phyloP scores from a whole-genome alignment of 192 early-diverging fungal species.

The Umbelopsis sp. region DNA sequence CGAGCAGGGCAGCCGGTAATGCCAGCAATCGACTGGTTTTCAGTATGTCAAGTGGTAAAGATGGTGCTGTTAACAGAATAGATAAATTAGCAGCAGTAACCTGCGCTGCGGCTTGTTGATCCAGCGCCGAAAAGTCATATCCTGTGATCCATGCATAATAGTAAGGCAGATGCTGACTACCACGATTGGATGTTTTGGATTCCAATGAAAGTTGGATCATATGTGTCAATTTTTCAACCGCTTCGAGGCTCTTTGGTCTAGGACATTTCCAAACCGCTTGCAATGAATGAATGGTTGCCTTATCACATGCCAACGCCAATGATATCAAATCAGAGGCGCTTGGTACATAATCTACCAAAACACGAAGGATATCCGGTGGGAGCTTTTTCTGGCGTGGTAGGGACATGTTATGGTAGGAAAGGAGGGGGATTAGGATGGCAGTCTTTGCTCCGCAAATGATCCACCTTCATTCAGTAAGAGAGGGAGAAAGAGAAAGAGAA shows the following conservation, averaged over 20 bases:
- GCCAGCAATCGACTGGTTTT: not conserved
- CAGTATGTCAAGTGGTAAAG: not conserved
- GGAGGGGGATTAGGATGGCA: not conserved
- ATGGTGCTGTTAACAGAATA: not conserved
- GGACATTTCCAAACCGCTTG: conserved; percentile 8
- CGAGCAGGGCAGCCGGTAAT: not conserved
- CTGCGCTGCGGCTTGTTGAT: not conserved
- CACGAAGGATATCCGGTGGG: not conserved
- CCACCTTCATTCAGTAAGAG: not conserved
- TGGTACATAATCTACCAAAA: not conserved
- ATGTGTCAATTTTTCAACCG: not conserved
- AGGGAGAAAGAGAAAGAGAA: conserved; percentile 1
- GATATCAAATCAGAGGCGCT: not conserved
- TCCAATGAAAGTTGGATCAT: not conserved
- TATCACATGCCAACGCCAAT: not conserved
- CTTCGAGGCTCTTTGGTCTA: not conserved
- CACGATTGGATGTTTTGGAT: not conserved
- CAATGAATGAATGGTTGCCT: not conserved
- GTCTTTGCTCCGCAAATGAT: not conserved
- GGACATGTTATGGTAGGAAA: not conserved
- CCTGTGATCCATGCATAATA: not conserved
- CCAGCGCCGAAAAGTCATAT: not conserved
- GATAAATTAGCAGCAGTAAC: not conserved
- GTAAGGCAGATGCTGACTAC: not conserved
- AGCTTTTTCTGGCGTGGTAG: not conserved